phyloP scores from a whole-genome alignment of 768 basidiomycete species.

The Amanita inopinata region DNA sequence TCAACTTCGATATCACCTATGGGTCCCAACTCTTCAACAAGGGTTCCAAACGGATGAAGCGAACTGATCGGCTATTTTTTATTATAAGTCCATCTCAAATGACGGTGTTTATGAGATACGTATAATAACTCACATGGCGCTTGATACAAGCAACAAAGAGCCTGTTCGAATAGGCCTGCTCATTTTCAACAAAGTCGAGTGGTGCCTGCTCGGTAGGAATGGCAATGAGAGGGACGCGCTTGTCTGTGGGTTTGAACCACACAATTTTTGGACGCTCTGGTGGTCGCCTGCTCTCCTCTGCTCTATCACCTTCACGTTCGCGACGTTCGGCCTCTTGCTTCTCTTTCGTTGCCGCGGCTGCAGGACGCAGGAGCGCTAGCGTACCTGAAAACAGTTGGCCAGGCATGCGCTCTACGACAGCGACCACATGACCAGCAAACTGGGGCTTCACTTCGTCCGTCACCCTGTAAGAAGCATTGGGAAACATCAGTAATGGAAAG shows the following conservation, averaged over 20 bases:
- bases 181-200: conserved; percentile 89
- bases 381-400: conserved; percentile 98
- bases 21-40: conserved; percentile 95
- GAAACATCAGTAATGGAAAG: conserved; percentile 2
- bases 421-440: conserved; percentile 97
- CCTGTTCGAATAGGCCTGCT: conserved; percentile 82
- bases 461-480: conserved; percentile 41
- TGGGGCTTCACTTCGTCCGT: conserved; percentile 98
- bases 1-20: conserved; percentile 99
- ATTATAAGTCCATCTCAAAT: not conserved
- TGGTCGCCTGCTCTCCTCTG: conserved; percentile 69
- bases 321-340: conserved; percentile 97
- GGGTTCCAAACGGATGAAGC: conserved; percentile 95
- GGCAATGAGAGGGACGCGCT: conserved; percentile 95
- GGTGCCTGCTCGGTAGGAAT: conserved; percentile 99
- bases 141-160: conserved; percentile 98
- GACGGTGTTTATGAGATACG: conserved; percentile 7
- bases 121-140: conserved; percentile 82
- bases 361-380: conserved; percentile 88
- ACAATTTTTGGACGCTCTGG: conserved; percentile 96
- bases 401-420: conserved; percentile 99
- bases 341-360: conserved; percentile 95
- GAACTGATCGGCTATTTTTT: conserved; percentile 74
- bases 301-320: conserved; percentile 91
- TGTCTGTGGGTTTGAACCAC: conserved; percentile 99